Conservation (phyloP, 2,329 filamentous ascomycete genomes). For the Aspergillus caelatus region DNA sequence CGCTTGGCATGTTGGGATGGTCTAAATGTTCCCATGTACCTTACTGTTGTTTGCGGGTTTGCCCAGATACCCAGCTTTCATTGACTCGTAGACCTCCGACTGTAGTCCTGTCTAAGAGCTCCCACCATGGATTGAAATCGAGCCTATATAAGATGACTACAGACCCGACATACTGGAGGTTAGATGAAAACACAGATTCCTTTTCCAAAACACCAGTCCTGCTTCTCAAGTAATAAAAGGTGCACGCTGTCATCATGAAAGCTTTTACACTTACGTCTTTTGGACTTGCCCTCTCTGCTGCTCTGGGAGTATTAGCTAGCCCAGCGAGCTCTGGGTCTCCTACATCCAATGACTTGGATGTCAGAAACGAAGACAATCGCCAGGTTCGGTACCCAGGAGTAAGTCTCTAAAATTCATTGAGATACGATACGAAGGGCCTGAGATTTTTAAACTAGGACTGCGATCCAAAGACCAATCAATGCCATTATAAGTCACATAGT, state of each 20-base stretch:
- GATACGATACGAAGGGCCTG: neutral
- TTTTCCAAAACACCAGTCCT: neutral
- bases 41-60: neutral
- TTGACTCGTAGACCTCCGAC: neutral
- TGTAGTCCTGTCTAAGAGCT: neutral
- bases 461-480: neutral
- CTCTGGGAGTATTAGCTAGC: constrained; percentile 2
- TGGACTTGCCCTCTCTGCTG: constrained; percentile 1
- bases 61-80: neutral
- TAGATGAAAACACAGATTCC: neutral
- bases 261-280: neutral
- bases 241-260: neutral
- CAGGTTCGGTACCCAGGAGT: neutral
- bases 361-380: neutral
- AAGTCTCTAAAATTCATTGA: neutral
- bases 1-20: neutral
- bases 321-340: neutral
- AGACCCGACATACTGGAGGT: neutral
- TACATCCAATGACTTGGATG: constrained; percentile 1
- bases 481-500: neutral
- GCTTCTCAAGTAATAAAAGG: neutral
- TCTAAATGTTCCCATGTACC: neutral
- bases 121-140: neutral
- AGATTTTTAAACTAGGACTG: neutral
- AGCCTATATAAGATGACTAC: neutral